Base-by-base conservation (phyloP, 1,284 basidiomycete species). In the Albatrellus sp. region DNA sequence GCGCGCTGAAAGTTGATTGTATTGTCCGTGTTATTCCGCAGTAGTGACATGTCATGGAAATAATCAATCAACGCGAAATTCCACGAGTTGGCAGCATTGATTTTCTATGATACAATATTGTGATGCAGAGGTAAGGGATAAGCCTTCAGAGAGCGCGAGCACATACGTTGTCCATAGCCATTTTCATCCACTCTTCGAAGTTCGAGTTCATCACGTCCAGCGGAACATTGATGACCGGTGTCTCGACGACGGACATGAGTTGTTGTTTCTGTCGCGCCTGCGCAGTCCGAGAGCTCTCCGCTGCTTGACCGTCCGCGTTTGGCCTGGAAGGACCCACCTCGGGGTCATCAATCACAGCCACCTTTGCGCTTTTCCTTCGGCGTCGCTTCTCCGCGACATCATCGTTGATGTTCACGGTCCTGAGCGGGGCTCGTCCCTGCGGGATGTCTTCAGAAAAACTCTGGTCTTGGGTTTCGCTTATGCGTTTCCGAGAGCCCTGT, bases 181-280 rank as follows among this genome's bases (percentile, higher is more conserved):
- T 86, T 70, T 98, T 98, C 94, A 99, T 98, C 94, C 96, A 98
- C 60, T 98, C 92, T 60, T 98, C 94, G 58, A 85, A 93, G 55
- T 92, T 93, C 33, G 79, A 84, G 63, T 72, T 87, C 77, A 89
- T 87, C 29, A 90, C 77, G 54, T 91, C 87, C 52, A 82, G 63
- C 0, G 78, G 70, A 12, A 81, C 74, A 31, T 79, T 72, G 29
- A 79, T 73, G 12, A 64, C 63, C 1, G 74, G 70, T 2, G 75
- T 72, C 46, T 77, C 72, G 12, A 74, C 68, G 2, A 76, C 73
- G 16, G 78, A 70, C 46, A 77, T 74, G 8, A 85, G 69, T 46
- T 74, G 77, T 47, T 76, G 75, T 50, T 79, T 80, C 57, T 75
- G 72, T 51, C 71, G 73, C 7, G 66, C 62, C 4, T 62, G 60